Base-by-base conservation (phyloP, 441 rosid species). In the Geranium incanum region DNA sequence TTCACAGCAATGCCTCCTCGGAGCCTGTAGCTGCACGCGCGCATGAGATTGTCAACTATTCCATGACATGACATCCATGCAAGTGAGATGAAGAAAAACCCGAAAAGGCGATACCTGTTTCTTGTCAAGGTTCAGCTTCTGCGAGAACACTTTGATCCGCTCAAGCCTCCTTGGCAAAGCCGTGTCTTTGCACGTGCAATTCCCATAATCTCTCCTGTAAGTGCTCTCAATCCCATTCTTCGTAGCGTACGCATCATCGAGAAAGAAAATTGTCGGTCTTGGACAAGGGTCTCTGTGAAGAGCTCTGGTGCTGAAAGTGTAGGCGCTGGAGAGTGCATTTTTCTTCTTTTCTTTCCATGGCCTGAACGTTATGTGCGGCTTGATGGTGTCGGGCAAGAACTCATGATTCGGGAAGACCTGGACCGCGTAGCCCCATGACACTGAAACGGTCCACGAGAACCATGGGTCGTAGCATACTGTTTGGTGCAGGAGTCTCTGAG, bases 351-450 rank as follows among this genome's bases (percentile, higher is more conserved):
- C 60, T 67, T 74, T 80, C 98, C 95, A 92, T 37, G 81, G 90
- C 80, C 41, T 73, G 81, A 95, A 95, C 2, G 99, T 86, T 70
- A 81, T 73, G 72, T 87, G 93, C 59, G 81, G 82, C 0, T 78
- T 83, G 18, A 88, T 80, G 57, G 81, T 77, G 68, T 92, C 95
- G 0, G 86, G 82, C 64, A 92, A 74, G 6, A 66, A 68, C 18
- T 84, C 8, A 68, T 86, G 87, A 63, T 75, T 78, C 0, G 79
- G 72, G 41, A 81, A 78, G 3, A 94, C 88, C 84, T 90, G 97
- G 70, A 95, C 87, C 0, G 89, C 86, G 66, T 90, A 95, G 0
- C 99, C 99, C 99, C 99, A 95, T 5, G 97, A 85, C 21, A 95
- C 80, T 0, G 96, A 88, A 50, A 95, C 81, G 4, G 97, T 92